These are phyloP conservation scores for Circinella minor DNA, from an alignment of 371 early-diverging fungal species.

Conservation along the genomic window DNA sequence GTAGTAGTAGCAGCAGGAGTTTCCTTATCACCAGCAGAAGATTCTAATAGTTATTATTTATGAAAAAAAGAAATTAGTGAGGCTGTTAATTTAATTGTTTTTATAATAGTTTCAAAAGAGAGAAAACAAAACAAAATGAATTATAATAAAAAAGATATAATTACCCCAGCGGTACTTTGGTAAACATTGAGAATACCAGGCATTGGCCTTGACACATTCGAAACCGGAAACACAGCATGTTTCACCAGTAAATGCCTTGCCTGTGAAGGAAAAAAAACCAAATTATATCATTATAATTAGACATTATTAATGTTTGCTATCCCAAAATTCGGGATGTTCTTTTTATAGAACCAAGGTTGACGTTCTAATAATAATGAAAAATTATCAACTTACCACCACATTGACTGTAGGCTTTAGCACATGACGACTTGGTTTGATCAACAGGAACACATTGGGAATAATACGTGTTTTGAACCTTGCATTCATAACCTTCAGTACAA, in stretches of 20 bases:
- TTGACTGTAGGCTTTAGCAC: constrained; percentile 32
- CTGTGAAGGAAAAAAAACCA: constrained; percentile 13
- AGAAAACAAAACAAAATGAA: neutral
- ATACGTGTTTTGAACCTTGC: constrained; percentile 17
- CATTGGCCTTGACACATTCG: constrained; percentile 31
- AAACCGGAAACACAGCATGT: constrained; percentile 43
- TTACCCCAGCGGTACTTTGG: constrained; percentile 19
- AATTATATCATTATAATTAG: neutral
- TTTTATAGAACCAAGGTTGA: too few species aligned
- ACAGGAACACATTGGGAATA: constrained; percentile 17
- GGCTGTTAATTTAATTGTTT: too few species aligned
- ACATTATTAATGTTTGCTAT: neutral
- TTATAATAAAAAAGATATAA: neutral
- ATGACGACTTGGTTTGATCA: constrained; percentile 7
- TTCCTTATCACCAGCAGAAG: neutral
- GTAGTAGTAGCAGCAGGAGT: too few species aligned
- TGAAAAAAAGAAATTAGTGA: too few species aligned
- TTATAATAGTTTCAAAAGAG: too few species aligned
- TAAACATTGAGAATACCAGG: constrained; percentile 42
- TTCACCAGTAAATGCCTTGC: constrained; percentile 33
- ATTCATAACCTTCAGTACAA: constrained; percentile 15
- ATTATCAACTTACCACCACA: constrained; percentile 35
- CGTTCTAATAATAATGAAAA: too few species aligned
- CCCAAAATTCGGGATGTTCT: neutral
- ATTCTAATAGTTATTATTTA: neutral